Percentiles rank a stretch among this genome's conserved stretches.
phyloP scores from a whole-genome alignment of 2,329 filamentous ascomycete species.

The Blumeria graminis region DNA sequence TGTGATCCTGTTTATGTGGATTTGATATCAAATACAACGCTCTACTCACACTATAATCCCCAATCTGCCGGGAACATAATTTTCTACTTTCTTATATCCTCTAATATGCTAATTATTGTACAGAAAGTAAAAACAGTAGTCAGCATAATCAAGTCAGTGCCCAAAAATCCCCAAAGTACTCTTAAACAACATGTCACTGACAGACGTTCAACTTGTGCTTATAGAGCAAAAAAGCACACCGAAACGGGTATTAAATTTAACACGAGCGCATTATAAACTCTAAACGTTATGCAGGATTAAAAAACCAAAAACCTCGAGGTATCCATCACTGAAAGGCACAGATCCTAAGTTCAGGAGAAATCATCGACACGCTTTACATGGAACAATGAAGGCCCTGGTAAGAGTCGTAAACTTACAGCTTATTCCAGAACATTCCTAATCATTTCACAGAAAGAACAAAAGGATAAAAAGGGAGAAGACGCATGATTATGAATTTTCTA shows the following conservation, averaged over 20 bases:
- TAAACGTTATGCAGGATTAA: slow-evolving; percentile 51
- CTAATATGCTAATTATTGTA: not conserved
- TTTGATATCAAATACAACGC: too few relatives aligned
- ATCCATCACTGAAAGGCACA: slow-evolving; percentile 94
- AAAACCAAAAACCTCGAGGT: slow-evolving; percentile 98
- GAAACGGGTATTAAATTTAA: slow-evolving; percentile 53
- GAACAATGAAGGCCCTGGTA: slow-evolving; percentile 95
- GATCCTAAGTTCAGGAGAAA: slow-evolving; percentile 99
- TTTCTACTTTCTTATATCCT: too few relatives aligned
- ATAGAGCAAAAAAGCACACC: slow-evolving; percentile 93
- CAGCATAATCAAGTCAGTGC: slow-evolving; percentile 7
- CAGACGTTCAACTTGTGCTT: not conserved
- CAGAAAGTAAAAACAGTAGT: slow-evolving; percentile 5
- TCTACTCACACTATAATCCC: too few relatives aligned
- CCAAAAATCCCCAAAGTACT: not conserved
- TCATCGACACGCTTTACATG: slow-evolving; percentile 98
- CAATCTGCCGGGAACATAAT: too few relatives aligned
- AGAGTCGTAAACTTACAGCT: slow-evolving; percentile 17
- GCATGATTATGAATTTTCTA: slow-evolving; percentile 29
- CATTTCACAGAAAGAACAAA: slow-evolving; percentile 65
- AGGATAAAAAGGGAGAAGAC: slow-evolving; percentile 80
- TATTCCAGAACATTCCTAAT: slow-evolving; percentile 3
- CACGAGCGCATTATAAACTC: not conserved
- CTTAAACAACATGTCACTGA: not conserved
- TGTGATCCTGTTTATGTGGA: too few relatives aligned